Evolutionary conservation across 352 stramenopile genomes (phyloP).

Genomic region (Phytophthora sp.): DNA sequence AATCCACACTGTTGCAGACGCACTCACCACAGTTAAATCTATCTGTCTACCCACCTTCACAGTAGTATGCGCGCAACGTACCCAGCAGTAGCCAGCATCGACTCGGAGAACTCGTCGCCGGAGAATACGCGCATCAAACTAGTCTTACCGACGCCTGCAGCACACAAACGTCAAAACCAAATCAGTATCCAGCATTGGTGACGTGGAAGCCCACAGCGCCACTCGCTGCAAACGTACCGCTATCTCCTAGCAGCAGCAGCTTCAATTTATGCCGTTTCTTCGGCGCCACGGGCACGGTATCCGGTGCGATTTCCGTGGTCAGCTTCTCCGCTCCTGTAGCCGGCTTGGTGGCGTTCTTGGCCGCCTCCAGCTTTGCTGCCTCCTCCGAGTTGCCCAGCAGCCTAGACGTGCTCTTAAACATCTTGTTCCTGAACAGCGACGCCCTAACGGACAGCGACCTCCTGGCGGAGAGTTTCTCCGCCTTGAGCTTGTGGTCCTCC

Average conservation of each 20-base stretch:
- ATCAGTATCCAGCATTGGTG: conserved; percentile 20
- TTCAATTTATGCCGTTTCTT: conserved; percentile 91
- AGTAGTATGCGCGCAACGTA: conserved; percentile 44
- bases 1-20: conserved; percentile 80
- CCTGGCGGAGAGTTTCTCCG: conserved; percentile 69
- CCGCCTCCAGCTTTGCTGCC: conserved; percentile 12
- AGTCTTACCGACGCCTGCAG: conserved; percentile 89
- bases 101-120: conserved; percentile 91
- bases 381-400: conserved; percentile 37
- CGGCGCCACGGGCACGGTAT: conserved; percentile 34
- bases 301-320: conserved; percentile 10
- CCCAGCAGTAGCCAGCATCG: conserved; percentile 91
- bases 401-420: conserved; percentile 63
- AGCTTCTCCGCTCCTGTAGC: conserved; percentile 19
- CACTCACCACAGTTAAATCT: conserved; percentile 1
- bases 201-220: too few relatives aligned
- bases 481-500: conserved; percentile 84
- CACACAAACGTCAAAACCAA: background rate
- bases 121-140: conserved; percentile 94
- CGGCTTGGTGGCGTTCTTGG: conserved; percentile 17
- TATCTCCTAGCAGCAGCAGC: conserved; percentile 91
- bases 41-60: background rate
- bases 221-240: conserved; percentile 43
- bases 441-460: conserved; percentile 67
- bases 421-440: conserved; percentile 81